Conservation (phyloP, 768 basidiomycete genomes). For the Chlorophyllum brunneum region DNA sequence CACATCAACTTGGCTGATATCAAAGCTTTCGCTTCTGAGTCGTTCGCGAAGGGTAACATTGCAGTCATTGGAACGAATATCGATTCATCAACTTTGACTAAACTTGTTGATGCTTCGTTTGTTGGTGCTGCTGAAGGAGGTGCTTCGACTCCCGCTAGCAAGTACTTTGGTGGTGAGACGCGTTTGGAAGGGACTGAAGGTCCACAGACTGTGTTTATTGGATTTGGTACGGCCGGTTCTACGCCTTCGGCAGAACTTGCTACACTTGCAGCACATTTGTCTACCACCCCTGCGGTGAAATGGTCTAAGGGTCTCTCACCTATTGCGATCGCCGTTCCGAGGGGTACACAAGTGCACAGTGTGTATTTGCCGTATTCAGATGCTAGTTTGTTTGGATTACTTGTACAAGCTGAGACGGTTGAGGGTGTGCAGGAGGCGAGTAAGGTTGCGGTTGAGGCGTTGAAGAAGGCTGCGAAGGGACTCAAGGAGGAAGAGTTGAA, state of each 20-base stretch:
- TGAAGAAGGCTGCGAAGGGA: conserved; percentile 60
- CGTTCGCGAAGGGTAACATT: conserved; percentile 76
- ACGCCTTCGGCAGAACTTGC: conserved; percentile 68
- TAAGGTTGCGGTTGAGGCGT: conserved; percentile 61
- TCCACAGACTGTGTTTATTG: conserved; percentile 81
- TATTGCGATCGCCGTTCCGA: conserved; percentile 56
- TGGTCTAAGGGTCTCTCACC: conserved; percentile 79
- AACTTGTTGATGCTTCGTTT: conserved; percentile 71
- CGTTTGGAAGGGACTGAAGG: conserved; percentile 60
- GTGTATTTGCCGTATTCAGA: conserved; percentile 91
- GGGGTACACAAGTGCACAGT: conserved; percentile 59
- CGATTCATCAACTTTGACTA: conserved; percentile 60
- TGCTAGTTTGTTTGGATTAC: conserved; percentile 80
- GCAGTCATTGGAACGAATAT: conserved; percentile 89
- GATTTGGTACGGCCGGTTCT: conserved; percentile 67
- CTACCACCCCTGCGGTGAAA: conserved; percentile 78
- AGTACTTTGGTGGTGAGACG: conserved; percentile 83
- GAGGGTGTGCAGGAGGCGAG: conserved; percentile 64
- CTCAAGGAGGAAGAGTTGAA: conserved; percentile 69
- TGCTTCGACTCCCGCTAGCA: conserved; percentile 28
- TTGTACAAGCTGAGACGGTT: conserved; percentile 66
- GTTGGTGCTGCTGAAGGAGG: conserved; percentile 37
- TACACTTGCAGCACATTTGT: conserved; percentile 76
- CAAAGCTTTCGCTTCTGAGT: conserved; percentile 65
- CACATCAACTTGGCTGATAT: conserved; percentile 65